Base-by-base conservation (phyloP, 2,329 filamentous ascomycete genomes). In the Microdochium bolleyi region DNA sequence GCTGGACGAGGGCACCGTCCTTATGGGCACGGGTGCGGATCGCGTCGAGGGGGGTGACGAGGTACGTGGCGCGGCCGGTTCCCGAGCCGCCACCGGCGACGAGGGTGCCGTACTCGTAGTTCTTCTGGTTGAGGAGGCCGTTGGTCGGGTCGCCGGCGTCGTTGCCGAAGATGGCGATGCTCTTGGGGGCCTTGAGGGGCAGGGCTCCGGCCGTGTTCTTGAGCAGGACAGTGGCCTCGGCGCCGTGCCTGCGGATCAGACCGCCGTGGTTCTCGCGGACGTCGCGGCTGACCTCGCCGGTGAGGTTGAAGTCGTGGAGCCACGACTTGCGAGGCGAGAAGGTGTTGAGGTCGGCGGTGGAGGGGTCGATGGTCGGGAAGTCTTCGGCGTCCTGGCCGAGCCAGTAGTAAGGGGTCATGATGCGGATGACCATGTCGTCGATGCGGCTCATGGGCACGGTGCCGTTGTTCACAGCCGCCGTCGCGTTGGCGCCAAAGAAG, bases 191-290 rank as follows among this genome's bases (percentile, higher is more conserved):
- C 61, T 76, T 76, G 37, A 83, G 71, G 0, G 87, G 87, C 7
- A 90, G 73, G 1, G 75, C 75, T 34, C 76, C 76, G 56, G 76
- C 75, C 27, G 71, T 71, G 68, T 92, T 92, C 75, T 92, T 92
- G 55, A 92, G 73, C 2, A 92, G 76, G 16, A 90, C 81, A 13
- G 80, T 85, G 21, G 85, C 85, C 53, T 66, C 68, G 14, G 69
- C 65, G 16, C 65, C 75, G 58, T 84, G 77, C 74, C 79, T 80
- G 50, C 80, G 73, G 58, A 81, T 73, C 3, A 84, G 64, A 1
- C 73, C 64, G 3, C 73, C 80, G 32, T 84, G 78, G 59, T 84
- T 73, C 21, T 74, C 80, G 0, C 77, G 76, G 51, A 73, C 72
- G 38, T 73, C 70, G 54, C 61, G 75, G 60, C 83, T 81, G 8